Conservation (phyloP, 2,329 filamentous ascomycete species). For the Colletotrichum magnum region DNA sequence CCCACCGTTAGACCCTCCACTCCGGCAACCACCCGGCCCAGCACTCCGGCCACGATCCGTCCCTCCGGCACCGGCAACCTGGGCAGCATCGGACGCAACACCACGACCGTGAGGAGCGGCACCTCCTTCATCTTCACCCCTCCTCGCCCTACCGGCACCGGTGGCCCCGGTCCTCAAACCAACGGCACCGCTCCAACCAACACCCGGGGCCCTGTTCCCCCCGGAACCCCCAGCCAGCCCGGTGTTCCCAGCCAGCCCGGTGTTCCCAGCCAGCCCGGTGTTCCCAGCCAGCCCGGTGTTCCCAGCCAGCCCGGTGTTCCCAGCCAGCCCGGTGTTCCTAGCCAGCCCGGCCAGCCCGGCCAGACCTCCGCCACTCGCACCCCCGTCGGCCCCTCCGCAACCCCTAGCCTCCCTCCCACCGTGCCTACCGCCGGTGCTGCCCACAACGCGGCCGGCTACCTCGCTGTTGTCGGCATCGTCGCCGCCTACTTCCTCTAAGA, state of each 20-base stretch:
- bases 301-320: slow-evolving; percentile 4
- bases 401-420: slow-evolving; percentile 38
- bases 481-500: slow-evolving; percentile 59
- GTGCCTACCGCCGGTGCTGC: slow-evolving; percentile 47
- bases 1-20: neutral
- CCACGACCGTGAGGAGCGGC: neutral
- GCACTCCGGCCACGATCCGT: neutral
- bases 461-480: slow-evolving; percentile 55
- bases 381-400: slow-evolving; percentile 27
- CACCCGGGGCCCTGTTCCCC: neutral
- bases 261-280: slow-evolving; percentile 16
- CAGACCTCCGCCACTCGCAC: slow-evolving; percentile 32
- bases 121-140: neutral
- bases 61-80: neutral
- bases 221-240: slow-evolving; percentile 18
- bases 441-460: slow-evolving; percentile 50
- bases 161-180: neutral
- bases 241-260: slow-evolving; percentile 19
- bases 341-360: slow-evolving; percentile 34
- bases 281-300: slow-evolving; percentile 39
- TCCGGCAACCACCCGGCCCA: neutral
- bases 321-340: slow-evolving; percentile 13
- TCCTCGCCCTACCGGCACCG: neutral
- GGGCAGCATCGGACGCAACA: neutral
- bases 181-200: slow-evolving; percentile 15